Conservation (phyloP, 176 grass and related monocot species). For the Microstegium vimineum region DNA sequence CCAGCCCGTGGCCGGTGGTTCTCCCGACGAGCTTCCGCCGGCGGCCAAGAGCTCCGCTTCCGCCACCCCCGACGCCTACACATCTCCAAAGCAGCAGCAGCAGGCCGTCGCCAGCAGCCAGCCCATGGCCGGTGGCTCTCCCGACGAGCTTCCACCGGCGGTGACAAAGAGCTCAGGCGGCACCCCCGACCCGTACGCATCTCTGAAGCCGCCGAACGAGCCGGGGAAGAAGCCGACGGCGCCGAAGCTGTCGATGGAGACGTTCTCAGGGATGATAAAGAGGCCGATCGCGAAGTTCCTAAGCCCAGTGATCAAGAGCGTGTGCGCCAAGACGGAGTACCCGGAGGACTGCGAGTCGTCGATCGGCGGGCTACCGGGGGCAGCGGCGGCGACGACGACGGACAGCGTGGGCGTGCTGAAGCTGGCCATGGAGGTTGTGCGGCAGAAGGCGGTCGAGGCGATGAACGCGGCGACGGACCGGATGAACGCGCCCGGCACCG, state of each 20-base stretch:
- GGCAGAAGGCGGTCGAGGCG: conserved; percentile 11
- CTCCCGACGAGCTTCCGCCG: background rate
- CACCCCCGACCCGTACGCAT: background rate
- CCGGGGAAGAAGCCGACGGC: background rate
- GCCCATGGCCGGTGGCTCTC: background rate
- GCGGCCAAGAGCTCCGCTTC: background rate
- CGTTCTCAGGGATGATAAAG: background rate
- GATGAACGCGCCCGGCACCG: background rate
- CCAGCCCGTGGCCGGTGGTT: background rate
- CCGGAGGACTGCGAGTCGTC: conserved; percentile 34
- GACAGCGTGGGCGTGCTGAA: conserved; percentile 29
- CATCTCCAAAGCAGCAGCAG: background rate
- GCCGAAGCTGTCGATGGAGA: background rate
- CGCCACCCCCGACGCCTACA: no score
- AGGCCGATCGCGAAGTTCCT: background rate
- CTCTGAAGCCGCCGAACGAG: background rate
- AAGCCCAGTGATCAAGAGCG: conserved; percentile 7
- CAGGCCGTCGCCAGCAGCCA: background rate
- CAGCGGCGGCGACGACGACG: background rate
- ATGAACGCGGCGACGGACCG: conserved; percentile 3
- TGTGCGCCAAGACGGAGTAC: conserved; percentile 39
- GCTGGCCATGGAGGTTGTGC: conserved; percentile 42
- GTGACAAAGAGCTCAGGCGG: background rate
- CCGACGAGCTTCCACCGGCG: background rate
- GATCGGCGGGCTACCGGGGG: conserved; percentile 1